A percentile compares a stretch with the other conserved stretches of the same genome.
phyloP scores from a whole-genome alignment of 805 yeast genomes.

The Citeromyces nyonsensis region DNA sequence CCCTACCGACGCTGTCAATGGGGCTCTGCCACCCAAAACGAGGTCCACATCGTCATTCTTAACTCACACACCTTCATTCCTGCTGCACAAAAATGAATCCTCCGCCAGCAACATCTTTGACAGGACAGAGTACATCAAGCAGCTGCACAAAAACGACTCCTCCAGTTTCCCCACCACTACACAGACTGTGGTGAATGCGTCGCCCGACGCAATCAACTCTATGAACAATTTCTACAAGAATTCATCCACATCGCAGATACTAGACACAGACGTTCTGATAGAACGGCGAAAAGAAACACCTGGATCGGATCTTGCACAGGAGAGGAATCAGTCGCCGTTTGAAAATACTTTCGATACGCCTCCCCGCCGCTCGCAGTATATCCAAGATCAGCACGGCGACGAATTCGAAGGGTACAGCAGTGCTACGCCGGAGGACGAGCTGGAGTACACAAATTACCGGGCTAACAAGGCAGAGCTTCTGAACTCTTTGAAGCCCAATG shows the following conservation, averaged over 20 bases:
- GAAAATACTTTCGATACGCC: too few species aligned
- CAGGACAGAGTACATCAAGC: slow-evolving; percentile 4
- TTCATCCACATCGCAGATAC: too few species aligned
- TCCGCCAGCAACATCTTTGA: background rate
- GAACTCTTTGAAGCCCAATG: slow-evolving; percentile 22
- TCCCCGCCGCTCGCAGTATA: too few species aligned
- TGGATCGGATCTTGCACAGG: too few species aligned
- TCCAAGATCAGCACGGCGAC: too few species aligned
- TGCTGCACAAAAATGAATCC: background rate
- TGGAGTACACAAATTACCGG: slow-evolving; percentile 24
- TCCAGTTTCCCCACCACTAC: slow-evolving; percentile 4
- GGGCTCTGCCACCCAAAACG: background rate
- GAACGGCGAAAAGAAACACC: too few species aligned
- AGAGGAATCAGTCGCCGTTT: too few species aligned
- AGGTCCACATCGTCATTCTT: background rate
- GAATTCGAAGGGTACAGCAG: too few species aligned
- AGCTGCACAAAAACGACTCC: slow-evolving; percentile 4
- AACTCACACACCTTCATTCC: slow-evolving; percentile 1
- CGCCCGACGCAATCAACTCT: slow-evolving; percentile 4
- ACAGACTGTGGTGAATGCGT: slow-evolving; percentile 3
- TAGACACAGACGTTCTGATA: too few species aligned
- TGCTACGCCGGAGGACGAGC: slow-evolving; percentile 9
- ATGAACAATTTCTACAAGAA: slow-evolving; percentile 1
- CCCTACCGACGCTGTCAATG: background rate
- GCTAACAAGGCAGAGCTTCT: slow-evolving; percentile 22